Evolutionary conservation across 192 early-diverging fungal species (phyloP).

Genomic region (Coemansia sp.): DNA sequence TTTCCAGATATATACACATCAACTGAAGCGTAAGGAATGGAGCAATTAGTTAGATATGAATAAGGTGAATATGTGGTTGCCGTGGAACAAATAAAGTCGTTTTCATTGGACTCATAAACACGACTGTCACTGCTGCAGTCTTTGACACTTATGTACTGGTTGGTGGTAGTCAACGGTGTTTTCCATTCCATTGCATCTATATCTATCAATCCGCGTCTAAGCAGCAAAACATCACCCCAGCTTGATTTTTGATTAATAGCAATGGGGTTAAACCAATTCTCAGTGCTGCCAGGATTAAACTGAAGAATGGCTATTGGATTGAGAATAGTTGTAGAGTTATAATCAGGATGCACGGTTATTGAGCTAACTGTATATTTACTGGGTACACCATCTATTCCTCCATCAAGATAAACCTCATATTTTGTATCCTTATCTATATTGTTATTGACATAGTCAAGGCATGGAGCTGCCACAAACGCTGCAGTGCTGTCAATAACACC

Average conservation of each 20-base stretch:
- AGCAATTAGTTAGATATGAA: background rate
- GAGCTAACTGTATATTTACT: constrained; percentile 3
- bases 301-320: constrained; percentile 13
- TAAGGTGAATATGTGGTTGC: background rate
- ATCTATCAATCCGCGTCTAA: background rate
- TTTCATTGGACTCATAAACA: background rate
- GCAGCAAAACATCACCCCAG: background rate
- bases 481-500: constrained; percentile 11
- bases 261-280: constrained; percentile 1
- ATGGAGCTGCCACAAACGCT: constrained; percentile 3
- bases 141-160: background rate
- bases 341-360: constrained; percentile 7
- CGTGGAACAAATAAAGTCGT: background rate
- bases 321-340: background rate
- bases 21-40: constrained; percentile 1
- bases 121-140: background rate
- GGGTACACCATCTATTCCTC: constrained; percentile 6
- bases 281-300: background rate
- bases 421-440: background rate
- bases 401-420: constrained; percentile 15
- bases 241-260: background rate
- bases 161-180: background rate
- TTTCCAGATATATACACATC: constrained; percentile 1
- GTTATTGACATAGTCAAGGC: constrained; percentile 8
- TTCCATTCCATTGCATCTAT: background rate